Evolutionary conservation across 2,329 filamentous ascomycete genomes (phyloP).

Genomic region (Seiridium cupressi): DNA sequence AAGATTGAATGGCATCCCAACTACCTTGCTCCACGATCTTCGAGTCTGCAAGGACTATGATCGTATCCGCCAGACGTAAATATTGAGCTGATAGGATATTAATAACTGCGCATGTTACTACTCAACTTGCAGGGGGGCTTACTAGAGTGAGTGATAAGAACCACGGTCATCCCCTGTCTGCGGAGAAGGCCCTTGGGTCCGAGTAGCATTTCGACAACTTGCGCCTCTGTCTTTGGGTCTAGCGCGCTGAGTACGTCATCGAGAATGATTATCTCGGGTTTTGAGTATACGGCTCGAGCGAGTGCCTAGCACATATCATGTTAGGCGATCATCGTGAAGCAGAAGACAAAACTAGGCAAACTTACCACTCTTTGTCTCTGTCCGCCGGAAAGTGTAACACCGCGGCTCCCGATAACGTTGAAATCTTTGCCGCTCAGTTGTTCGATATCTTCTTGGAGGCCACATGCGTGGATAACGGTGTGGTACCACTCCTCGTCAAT

Average conservation of each 20-base stretch:
- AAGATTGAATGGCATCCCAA: constrained; percentile 7
- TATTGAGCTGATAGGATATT: constrained; percentile 15
- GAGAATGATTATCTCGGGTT: constrained; percentile 25
- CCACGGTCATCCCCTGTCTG: constrained; percentile 25
- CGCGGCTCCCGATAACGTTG: constrained; percentile 17
- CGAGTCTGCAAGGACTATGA: constrained; percentile 27
- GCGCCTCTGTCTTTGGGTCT: constrained; percentile 30
- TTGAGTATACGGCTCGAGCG: constrained; percentile 32
- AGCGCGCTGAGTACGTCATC: constrained; percentile 36
- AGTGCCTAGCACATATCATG: constrained; percentile 25
- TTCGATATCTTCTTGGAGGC: constrained; percentile 20
- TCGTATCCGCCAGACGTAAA: constrained; percentile 27
- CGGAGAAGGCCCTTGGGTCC: constrained; percentile 26
- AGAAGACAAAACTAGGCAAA: background rate
- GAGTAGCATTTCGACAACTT: constrained; percentile 28
- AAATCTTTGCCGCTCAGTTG: constrained; percentile 17
- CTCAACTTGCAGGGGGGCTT: background rate
- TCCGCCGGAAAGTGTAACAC: constrained; percentile 26
- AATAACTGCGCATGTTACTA: background rate
- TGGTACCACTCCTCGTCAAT: constrained; percentile 26
- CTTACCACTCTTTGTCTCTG: constrained; percentile 27
- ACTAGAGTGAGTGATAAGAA: constrained; percentile 3
- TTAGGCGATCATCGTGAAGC: background rate
- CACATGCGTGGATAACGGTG: constrained; percentile 21
- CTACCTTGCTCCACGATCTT: constrained; percentile 26